A percentile compares a stretch with the other conserved stretches of the same genome.
Conservation (phyloP, 306 rosid genomes). For the Gillenia trifoliata region DNA sequence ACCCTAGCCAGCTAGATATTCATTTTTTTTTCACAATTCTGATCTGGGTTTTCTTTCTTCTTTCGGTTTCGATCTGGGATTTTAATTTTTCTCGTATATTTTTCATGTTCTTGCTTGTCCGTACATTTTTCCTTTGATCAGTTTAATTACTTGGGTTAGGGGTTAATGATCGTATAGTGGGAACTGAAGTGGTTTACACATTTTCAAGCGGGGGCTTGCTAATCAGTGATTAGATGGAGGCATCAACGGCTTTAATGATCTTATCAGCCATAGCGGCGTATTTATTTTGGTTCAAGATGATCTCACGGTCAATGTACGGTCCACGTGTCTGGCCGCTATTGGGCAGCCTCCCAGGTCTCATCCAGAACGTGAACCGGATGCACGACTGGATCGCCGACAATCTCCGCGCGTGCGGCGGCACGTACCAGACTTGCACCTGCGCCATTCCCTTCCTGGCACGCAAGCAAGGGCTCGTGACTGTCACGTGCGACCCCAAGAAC, state of each 20-base stretch:
- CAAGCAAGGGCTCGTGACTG: conserved; percentile 74
- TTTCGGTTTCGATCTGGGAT: background rate
- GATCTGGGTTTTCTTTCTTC: conserved; percentile 16
- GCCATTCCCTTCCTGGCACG: conserved; percentile 63
- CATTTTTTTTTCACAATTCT: background rate
- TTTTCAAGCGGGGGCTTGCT: background rate
- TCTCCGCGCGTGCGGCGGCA: conserved; percentile 72
- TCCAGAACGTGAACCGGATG: conserved; percentile 59
- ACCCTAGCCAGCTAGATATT: background rate
- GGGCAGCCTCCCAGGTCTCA: conserved; percentile 79
- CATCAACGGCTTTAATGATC: conserved; percentile 41
- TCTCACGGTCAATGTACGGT: conserved; percentile 48
- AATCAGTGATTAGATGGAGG: conserved; percentile 46
- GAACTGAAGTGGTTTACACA: background rate
- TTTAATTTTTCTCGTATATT: background rate
- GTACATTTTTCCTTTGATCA: background rate
- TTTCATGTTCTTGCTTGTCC: background rate
- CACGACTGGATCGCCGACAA: conserved; percentile 92
- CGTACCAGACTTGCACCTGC: conserved; percentile 80
- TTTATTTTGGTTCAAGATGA: conserved; percentile 55
- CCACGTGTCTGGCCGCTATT: conserved; percentile 92
- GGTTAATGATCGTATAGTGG: background rate
- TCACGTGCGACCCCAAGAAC: conserved; percentile 89
- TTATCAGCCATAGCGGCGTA: conserved; percentile 50
- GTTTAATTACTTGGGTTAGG: background rate